Base-by-base conservation (phyloP, 495 filamentous ascomycete species). In the Astrocystis sublimbata region DNA sequence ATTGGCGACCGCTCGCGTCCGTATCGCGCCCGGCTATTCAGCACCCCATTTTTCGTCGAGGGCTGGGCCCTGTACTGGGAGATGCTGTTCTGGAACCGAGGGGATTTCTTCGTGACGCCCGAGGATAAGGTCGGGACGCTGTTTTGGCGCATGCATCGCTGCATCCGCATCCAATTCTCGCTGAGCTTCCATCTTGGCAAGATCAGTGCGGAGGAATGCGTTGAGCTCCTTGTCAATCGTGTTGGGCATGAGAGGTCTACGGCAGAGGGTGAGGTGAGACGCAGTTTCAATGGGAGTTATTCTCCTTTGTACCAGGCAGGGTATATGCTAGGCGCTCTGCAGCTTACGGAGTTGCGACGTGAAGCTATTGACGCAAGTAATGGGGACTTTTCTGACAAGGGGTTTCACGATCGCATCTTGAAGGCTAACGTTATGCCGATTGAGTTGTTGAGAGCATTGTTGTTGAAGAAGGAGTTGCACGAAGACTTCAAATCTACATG, bases 1-100 rank as follows among this genome's bases (percentile, higher is more conserved):
- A 67, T 77, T 43, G 74, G 73, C 19, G 71, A 71, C 10, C 75
- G 80, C 10, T 65, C 75, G 56, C 71, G 63, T 51, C 73, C 79
- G 5, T 79, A 85, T 65, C 77, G 81, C 12, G 61, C 65, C 19
- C 60, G 65, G 19, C 57, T 83, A 2, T 83, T 83, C 63, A 70
- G 73, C 45, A 85, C 80, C 1, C 81, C 80, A 1, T 85, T 84
- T 63, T 83, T 71, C 71, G 76, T 81, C 23, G 82, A 85, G 70
- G 82, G 81, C 38, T 83, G 81, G 81, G 75, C 79, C 4, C 68
- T 83, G 40, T 84, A 85, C 62, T 83, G 79, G 81, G 82, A 84
- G 68, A 76, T 83, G 71, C 68, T 77, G 51, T 74, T 78, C 49
- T 81, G 71, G 78, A 53, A 73, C 40, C 63, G 68, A 13, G 73